Conservation (phyloP, 345 rosid species). For the Eucalyptus shirleyi region DNA sequence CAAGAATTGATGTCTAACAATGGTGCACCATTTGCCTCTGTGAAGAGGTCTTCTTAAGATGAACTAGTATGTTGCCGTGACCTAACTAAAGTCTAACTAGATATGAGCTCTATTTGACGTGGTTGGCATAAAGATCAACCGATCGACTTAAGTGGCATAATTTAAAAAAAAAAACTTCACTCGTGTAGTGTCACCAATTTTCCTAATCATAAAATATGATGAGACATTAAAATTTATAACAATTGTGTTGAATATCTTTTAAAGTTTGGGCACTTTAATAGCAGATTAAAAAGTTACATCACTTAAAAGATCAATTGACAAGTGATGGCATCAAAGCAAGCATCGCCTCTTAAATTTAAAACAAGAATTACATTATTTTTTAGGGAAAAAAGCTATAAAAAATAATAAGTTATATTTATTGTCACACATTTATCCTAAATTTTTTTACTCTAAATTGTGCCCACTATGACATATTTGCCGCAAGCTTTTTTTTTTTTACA, state of each 20-base stretch:
- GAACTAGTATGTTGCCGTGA: background rate
- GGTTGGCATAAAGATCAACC: background rate
- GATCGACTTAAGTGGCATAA: background rate
- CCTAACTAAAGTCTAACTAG: background rate
- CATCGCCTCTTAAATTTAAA: background rate
- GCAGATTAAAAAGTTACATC: background rate
- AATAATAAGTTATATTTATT: too few relatives aligned
- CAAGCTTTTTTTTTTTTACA: too few relatives aligned
- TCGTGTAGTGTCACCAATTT: background rate
- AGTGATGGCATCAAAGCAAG: background rate
- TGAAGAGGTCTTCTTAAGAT: background rate
- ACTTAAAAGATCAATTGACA: background rate
- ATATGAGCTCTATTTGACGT: background rate
- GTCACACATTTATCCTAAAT: background rate
- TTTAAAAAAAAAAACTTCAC: background rate
- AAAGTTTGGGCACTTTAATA: background rate
- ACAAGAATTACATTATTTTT: background rate
- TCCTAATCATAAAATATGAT: background rate
- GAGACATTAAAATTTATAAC: background rate
- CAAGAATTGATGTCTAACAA: background rate
- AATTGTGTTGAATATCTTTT: background rate
- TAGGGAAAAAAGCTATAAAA: background rate
- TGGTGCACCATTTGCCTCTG: background rate
- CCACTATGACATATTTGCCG: too few relatives aligned
- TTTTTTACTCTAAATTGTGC: too few relatives aligned